Evolutionary conservation across 305 asterid species (phyloP).

Genomic region (Plantago rigida): DNA sequence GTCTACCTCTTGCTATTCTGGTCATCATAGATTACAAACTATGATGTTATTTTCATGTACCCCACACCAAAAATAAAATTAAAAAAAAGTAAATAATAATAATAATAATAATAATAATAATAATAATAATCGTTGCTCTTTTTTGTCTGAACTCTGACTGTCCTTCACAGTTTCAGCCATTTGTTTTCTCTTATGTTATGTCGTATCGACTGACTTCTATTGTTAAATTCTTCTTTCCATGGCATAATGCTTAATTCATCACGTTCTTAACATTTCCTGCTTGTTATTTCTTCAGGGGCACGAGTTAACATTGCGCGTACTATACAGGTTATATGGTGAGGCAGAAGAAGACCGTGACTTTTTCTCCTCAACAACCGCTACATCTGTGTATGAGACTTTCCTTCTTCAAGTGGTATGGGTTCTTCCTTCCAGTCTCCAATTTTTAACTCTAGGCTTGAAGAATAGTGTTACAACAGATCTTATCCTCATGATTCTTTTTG

Average conservation of each 20-base stretch:
- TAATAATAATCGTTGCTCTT: too few species aligned
- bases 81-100: too few species aligned
- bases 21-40: background rate
- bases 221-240: too few species aligned
- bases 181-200: too few species aligned
- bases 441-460: conserved; percentile 24
- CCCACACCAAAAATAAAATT: too few species aligned
- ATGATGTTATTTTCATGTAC: too few species aligned
- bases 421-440: conserved; percentile 22
- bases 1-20: conserved; percentile 4
- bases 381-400: conserved; percentile 80
- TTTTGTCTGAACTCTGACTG: too few species aligned
- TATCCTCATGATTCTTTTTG: conserved; percentile 22
- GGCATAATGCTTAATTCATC: background rate
- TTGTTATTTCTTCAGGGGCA: conserved; percentile 87
- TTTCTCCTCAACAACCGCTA: conserved; percentile 76
- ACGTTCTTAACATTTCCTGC: conserved; percentile 25
- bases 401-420: conserved; percentile 76
- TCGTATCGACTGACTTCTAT: too few species aligned
- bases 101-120: too few species aligned
- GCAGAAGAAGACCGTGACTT: conserved; percentile 89
- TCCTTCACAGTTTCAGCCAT: too few species aligned
- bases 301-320: conserved; percentile 93
- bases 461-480: conserved; percentile 10
- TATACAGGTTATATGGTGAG: conserved; percentile 90